These are phyloP conservation scores for Penicillium angulare DNA, from an alignment of 495 filamentous ascomycete species.

Conservation along the genomic window DNA sequence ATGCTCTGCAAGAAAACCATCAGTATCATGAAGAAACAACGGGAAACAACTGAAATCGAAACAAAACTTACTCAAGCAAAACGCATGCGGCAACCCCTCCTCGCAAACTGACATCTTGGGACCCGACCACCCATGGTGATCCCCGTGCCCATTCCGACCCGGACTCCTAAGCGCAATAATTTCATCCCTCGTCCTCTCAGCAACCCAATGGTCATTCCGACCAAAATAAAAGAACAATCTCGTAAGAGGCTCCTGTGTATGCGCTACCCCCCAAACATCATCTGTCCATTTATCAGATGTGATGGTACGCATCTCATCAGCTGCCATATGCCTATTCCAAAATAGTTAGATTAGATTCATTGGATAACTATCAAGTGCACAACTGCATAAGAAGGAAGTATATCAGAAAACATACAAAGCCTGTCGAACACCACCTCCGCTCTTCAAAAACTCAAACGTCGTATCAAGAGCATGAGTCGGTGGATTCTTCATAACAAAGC, in stretches of 20 bases:
- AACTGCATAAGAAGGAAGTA: background rate
- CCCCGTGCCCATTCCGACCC: background rate
- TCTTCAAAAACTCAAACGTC: slow-evolving; percentile 63
- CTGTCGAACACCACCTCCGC: slow-evolving; percentile 64
- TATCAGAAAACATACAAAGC: slow-evolving; percentile 52
- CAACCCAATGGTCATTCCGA: slow-evolving; percentile 78
- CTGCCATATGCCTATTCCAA: slow-evolving; percentile 54
- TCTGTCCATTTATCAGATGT: slow-evolving; percentile 73
- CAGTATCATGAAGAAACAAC: background rate
- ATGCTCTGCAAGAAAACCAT: slow-evolving; percentile 43
- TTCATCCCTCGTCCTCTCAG: slow-evolving; percentile 67
- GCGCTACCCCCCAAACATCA: slow-evolving; percentile 70
- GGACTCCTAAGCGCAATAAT: slow-evolving; percentile 58
- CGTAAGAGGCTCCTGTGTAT: slow-evolving; percentile 44
- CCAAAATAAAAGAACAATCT: slow-evolving; percentile 81
- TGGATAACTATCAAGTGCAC: too few species aligned
- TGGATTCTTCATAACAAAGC: slow-evolving; percentile 48
- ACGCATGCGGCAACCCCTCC: slow-evolving; percentile 71
- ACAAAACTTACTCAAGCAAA: slow-evolving; percentile 67
- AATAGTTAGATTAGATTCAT: too few species aligned
- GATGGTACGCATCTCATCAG: slow-evolving; percentile 76
- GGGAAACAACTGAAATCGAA: background rate
- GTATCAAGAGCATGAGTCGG: slow-evolving; percentile 55
- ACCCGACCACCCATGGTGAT: slow-evolving; percentile 50
- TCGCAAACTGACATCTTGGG: slow-evolving; percentile 73